Base-by-base conservation (phyloP, 257 asterid species). In the Nicotiana otophora region DNA sequence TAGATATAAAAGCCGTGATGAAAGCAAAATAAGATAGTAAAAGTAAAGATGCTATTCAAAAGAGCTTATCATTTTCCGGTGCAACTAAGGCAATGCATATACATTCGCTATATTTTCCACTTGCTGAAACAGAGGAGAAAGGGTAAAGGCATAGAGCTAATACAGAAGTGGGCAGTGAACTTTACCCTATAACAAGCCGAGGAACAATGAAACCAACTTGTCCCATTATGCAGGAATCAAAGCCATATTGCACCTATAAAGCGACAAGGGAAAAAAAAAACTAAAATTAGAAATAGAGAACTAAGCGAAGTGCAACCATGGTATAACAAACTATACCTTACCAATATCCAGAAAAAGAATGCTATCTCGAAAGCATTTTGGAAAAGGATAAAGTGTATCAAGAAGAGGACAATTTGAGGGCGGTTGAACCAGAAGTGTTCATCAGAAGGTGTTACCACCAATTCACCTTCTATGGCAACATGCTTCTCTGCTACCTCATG, bases 351-450 rank as follows among this genome's bases (percentile, higher is more conserved):
- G 90, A 96, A 96, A 96, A 96, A 96, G 82, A 93, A 96, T 55
- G 98, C 99, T 11, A 96, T 93, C 91, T 96, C 99, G 2, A 96
- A 96, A 39, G 99, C 98, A 82, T 96, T 96, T 91, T 96, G 99
- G 89, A 96, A 96, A 85, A 96, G 97, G 80, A 94, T 94, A 48
- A 96, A 93, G 83, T 96, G 99, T 83, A 96, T 92, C 91, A 96
- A 87, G 90, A 89, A 68, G 3, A 96, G 95, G 84, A 96, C 92
- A 75, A 96, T 79, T 57, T 85, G 87, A 48, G 98, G 99, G 12
- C 95, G 92, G 31, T 81, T 88, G 89, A 94, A 93, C 99, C 98
- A 96, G 82, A 96, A 96, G 87, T 92, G 99, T 48, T 92, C 90
- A 57, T 94, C 99, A 0, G 98, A 94, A 54, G 99, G 99, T 80